A percentile compares a stretch with the other conserved stretches of the same genome.
These are phyloP conservation scores for Raphidocelis subcapitata DNA, from an alignment of 139 green algal species.

Conservation along the genomic window DNA sequence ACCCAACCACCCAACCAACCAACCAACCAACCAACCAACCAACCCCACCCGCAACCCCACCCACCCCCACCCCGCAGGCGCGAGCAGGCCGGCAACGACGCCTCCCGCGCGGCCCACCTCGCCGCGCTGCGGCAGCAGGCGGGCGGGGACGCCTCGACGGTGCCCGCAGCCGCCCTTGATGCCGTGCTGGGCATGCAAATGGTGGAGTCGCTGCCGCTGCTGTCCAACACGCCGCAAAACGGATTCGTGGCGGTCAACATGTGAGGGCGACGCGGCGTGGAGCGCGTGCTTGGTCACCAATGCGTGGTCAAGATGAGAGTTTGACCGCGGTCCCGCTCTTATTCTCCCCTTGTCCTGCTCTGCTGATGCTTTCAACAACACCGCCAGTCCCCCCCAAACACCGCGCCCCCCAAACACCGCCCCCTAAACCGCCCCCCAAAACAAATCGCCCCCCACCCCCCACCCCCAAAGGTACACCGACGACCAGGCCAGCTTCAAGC, in stretches of 20 bases:
- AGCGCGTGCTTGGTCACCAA: neutral
- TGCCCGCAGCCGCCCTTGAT: constrained; percentile 34
- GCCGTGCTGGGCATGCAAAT: constrained; percentile 43
- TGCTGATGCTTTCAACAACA: too few relatives aligned
- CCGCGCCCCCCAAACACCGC: too few relatives aligned
- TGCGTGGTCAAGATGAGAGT: too few relatives aligned
- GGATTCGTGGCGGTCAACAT: constrained; percentile 80
- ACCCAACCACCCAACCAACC: too few relatives aligned
- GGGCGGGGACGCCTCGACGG: constrained; percentile 20
- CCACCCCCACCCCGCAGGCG: neutral
- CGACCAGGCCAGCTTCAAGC: constrained; percentile 67
- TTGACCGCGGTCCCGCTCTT: too few relatives aligned
- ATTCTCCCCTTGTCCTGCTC: too few relatives aligned
- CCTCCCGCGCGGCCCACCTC: neutral
- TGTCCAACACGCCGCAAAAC: constrained; percentile 63
- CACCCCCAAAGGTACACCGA: constrained; percentile 60
- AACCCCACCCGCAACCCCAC: neutral
- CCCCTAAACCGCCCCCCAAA: too few relatives aligned
- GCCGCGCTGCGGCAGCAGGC: constrained; percentile 35
- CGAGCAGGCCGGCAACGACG: neutral
- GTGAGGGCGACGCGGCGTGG: too few relatives aligned
- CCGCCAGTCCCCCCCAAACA: too few relatives aligned
- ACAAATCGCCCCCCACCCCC: too few relatives aligned
- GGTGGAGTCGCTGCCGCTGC: constrained; percentile 75
- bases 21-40: neutral